Evolutionary conservation across 345 rosid species (phyloP), one percentile per base, ranked within the genome.

Genomic region (Durio zibethinus): DNA sequence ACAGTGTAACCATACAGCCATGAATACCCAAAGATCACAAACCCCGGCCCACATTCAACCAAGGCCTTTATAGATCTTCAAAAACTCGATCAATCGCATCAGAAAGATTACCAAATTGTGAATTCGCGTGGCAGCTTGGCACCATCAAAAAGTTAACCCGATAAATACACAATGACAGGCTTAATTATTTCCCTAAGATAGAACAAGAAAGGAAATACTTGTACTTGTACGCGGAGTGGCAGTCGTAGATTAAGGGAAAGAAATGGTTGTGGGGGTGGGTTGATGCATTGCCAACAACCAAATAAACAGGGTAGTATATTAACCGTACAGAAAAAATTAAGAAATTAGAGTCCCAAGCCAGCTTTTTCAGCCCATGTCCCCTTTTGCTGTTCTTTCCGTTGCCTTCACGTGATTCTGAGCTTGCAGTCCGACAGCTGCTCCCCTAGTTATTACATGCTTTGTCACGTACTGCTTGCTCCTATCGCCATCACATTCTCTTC

Each of bases 401-500:
- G 31, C 66, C 62, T 88, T 89, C 97, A 92, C 94, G 97, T 92
- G 97, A 88, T 84, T 82, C 90, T 83, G 87, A 85, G 78, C 74
- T 82, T 81, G 78, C 85, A 76, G 87, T 15, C 81, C 88, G 87
- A 81, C 86, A 88, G 81, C 84, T 83, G 76, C 81, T 27, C 80
- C 42, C 81, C 83, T 79, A 72, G 77, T 79, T 80, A 74, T 82
- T 82, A 50, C 85, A 82, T 81, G 74, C 83, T 81, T 87, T 87
- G 92, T 88, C 90, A 77, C 78, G 76, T 81, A 79, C 80, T 73
- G 70, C 78, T 27, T 75, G 76, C 89, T 74, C 7, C 81, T 56
- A 62, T 79, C 71, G 53, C 77, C 35, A 18, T 76, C 83, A 27
- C 33, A 40, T 12, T 40, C 31, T 38, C 10, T 50, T 54, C 38